These are phyloP conservation scores for Talaromyces trachyspermus DNA, from an alignment of 495 filamentous ascomycete genomes.

Conservation along the genomic window DNA sequence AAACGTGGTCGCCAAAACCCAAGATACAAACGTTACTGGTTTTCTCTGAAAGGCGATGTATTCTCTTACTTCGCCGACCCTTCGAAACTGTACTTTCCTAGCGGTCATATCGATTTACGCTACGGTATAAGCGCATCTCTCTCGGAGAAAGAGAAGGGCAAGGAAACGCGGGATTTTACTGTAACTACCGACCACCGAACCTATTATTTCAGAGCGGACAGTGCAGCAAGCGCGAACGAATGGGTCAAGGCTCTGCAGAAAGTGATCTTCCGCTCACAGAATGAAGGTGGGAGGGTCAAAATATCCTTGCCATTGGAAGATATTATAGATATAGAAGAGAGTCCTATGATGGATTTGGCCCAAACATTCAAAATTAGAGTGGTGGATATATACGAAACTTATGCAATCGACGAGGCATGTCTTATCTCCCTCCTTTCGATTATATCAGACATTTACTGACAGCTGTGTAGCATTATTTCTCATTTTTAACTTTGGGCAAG, in stretches of 20 bases:
- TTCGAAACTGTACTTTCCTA: constrained; percentile 83
- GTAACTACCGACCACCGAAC: constrained; percentile 76
- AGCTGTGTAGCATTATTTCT: constrained; percentile 80
- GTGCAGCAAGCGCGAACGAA: constrained; percentile 80
- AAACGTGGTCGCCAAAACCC: constrained; percentile 89
- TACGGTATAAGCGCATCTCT: constrained; percentile 84
- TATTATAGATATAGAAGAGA: constrained; percentile 88
- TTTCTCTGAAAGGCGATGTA: constrained; percentile 89
- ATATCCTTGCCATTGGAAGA: constrained; percentile 85
- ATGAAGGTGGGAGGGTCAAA: constrained; percentile 96
- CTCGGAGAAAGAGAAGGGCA: constrained; percentile 58
- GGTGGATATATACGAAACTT: constrained; percentile 86
- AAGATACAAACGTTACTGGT: constrained; percentile 92
- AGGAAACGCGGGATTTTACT: constrained; percentile 64
- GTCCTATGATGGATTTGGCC: constrained; percentile 82
- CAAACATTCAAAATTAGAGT: constrained; percentile 92
- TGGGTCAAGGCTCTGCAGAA: constrained; percentile 94
- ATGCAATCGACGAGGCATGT: constrained; percentile 85
- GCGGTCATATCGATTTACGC: constrained; percentile 83
- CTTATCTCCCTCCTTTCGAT: constrained; percentile 15
- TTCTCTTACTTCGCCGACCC: constrained; percentile 86
- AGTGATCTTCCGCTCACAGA: constrained; percentile 91
- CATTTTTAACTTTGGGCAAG: constrained; percentile 80
- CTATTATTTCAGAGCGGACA: constrained; percentile 88
- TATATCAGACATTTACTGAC: constrained; percentile 13